Conservation (phyloP, 2,329 filamentous ascomycete genomes). For the Aspergillus sp. region DNA sequence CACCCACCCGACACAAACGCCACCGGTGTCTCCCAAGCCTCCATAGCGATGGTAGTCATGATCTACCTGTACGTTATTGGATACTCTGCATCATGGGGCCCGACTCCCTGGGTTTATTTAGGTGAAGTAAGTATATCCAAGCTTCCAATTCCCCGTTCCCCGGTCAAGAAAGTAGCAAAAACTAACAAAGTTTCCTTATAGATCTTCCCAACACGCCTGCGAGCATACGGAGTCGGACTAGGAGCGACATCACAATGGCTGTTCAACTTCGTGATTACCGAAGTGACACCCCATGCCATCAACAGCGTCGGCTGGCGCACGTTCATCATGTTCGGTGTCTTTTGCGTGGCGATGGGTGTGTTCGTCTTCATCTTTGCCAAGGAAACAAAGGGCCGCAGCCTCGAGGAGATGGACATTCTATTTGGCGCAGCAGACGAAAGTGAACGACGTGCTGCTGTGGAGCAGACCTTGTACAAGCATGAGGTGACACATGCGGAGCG, state of each 20-base stretch:
- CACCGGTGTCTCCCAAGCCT: conserved; percentile 23
- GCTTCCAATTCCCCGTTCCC: no score
- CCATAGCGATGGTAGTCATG: conserved; percentile 40
- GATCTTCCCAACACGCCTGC: conserved; percentile 37
- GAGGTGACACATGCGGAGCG: no score
- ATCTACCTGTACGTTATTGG: conserved; percentile 39
- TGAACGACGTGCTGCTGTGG: no score
- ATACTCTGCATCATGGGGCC: conserved; percentile 22
- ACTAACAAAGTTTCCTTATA: conserved; percentile 5
- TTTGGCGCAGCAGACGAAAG: background rate
- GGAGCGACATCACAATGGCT: conserved; percentile 36
- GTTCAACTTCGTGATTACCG: conserved; percentile 40
- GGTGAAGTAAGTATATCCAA: conserved; percentile 20
- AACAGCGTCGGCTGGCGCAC: conserved; percentile 35
- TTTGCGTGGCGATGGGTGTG: conserved; percentile 28
- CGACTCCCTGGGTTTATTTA: conserved; percentile 30
- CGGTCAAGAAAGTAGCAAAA: background rate
- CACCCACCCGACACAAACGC: conserved; percentile 25
- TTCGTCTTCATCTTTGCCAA: conserved; percentile 35
- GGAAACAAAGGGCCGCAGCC: conserved; percentile 33
- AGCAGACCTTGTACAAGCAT: no score
- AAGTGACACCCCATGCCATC: conserved; percentile 38
- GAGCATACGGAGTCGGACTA: conserved; percentile 36
- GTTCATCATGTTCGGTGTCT: conserved; percentile 37
- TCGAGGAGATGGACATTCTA: conserved; percentile 35